phyloP scores from a whole-genome alignment of 169 alveolate genomes.

The Pseudocohnilembus persalinus region DNA sequence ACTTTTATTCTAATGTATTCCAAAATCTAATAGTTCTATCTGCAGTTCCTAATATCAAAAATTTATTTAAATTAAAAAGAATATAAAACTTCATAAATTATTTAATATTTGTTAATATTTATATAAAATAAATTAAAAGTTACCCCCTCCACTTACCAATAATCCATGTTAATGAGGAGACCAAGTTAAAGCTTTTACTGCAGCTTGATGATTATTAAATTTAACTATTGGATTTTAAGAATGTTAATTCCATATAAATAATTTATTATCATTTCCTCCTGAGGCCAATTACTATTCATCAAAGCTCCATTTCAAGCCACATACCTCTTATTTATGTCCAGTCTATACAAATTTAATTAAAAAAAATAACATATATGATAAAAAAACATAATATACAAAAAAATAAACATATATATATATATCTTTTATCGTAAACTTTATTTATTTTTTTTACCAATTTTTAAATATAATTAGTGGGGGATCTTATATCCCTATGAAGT shows the following conservation, averaged over 20 bases:
- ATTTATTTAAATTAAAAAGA: not conserved
- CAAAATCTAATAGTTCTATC: conserved; percentile 95
- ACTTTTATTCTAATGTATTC: conserved; percentile 89
- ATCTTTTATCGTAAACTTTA: too few relatives aligned
- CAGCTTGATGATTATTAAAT: conserved; percentile 87
- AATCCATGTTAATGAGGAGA: conserved; percentile 94
- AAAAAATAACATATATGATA: too few relatives aligned
- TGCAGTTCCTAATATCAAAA: conserved; percentile 83
- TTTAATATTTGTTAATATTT: not conserved
- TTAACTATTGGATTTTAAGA: conserved; percentile 62
- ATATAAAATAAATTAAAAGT: not conserved
- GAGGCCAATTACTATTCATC: conserved; percentile 91
- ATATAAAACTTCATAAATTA: not conserved
- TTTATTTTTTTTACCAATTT: not conserved
- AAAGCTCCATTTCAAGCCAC: conserved; percentile 90
- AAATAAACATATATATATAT: not conserved
- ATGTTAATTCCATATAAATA: conserved; percentile 83
- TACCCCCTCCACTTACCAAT: conserved; percentile 95
- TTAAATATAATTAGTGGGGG: not conserved
- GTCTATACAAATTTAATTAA: conserved; percentile 9
- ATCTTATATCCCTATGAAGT: conserved; percentile 85
- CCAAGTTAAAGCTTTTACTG: conserved; percentile 97
- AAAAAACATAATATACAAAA: too few relatives aligned
- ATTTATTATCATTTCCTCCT: conserved; percentile 96
- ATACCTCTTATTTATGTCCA: conserved; percentile 90